Evolutionary conservation across 148 eudicot genomes (phyloP).

Genomic region (Hydrangea macrophylla): DNA sequence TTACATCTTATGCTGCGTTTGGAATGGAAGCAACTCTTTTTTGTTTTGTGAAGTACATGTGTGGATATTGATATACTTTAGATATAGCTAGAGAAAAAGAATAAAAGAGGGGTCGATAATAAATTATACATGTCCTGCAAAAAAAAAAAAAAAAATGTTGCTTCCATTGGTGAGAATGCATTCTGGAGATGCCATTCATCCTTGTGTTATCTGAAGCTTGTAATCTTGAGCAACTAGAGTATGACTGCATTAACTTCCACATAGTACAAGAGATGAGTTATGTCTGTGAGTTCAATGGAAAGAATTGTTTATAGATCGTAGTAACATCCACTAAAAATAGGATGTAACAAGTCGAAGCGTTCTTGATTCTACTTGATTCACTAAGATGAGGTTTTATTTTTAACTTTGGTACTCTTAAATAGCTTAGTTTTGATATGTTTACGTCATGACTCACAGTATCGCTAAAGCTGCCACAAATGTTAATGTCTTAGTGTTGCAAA

Average conservation of each 20-base stretch:
- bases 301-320: neutral
- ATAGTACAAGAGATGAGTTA: neutral
- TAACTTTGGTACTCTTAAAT: neutral
- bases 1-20: no score
- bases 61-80: no score
- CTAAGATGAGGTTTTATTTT: neutral
- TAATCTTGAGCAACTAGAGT: neutral
- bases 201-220: neutral
- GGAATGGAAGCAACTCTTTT: no score
- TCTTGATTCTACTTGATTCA: neutral
- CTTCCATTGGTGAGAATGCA: no score
- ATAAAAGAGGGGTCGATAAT: no score
- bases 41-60: no score
- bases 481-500: no score
- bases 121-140: no score
- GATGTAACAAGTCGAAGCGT: neutral
- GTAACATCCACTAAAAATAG: neutral
- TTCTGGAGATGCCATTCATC: no score
- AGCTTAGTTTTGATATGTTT: neutral
- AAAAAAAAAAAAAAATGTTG: no score
- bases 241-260: neutral
- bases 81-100: no score
- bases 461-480: neutral
- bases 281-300: neutral
- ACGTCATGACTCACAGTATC: neutral